These are phyloP conservation scores for Bacidia gigantensis DNA, from an alignment of 495 filamentous ascomycete genomes.

Conservation along the genomic window DNA sequence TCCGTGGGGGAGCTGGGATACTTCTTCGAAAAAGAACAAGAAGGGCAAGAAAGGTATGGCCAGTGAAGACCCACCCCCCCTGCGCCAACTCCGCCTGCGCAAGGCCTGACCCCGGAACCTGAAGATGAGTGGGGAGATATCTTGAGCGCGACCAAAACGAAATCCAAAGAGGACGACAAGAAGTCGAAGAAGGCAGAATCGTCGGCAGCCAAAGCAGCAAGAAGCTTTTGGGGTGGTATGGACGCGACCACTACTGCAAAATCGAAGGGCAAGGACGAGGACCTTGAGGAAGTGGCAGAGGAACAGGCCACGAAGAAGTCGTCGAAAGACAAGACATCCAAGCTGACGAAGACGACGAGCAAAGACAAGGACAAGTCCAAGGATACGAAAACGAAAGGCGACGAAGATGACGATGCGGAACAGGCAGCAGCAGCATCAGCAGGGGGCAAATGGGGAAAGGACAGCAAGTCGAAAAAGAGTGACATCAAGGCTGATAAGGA, in stretches of 20 bases:
- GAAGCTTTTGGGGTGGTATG: conserved; percentile 35
- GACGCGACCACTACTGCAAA: conserved; percentile 26
- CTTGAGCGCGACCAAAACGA: conserved; percentile 20
- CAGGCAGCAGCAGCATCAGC: conserved; percentile 1
- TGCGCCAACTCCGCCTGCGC: conserved; percentile 36
- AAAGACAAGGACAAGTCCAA: conserved; percentile 19
- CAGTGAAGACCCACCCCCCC: conserved; percentile 33
- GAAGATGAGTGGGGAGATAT: conserved; percentile 31
- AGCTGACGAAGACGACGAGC: conserved; percentile 15
- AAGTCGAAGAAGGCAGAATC: conserved; percentile 20
- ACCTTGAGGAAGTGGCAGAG: conserved; percentile 23
- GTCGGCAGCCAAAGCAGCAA: conserved; percentile 24
- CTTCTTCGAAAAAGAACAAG: conserved; percentile 19
- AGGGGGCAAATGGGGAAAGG: conserved; percentile 14
- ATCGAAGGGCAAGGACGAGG: conserved; percentile 28
- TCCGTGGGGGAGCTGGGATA: conserved; percentile 15
- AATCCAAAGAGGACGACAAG: conserved; percentile 8
- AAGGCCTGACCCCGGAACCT: conserved; percentile 33
- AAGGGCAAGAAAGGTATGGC: conserved; percentile 30
- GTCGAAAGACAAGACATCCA: conserved; percentile 13
- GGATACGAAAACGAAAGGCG: conserved; percentile 17
- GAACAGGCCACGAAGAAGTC: conserved; percentile 15
- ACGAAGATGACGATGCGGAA: conserved; percentile 12
- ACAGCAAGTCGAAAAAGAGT: conserved; percentile 18
- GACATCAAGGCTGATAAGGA: conserved; percentile 10